Percentiles rank a stretch among this genome's conserved stretches.
Conservation (phyloP, 805 yeast genomes). For the Myxozyma sirexii region DNA sequence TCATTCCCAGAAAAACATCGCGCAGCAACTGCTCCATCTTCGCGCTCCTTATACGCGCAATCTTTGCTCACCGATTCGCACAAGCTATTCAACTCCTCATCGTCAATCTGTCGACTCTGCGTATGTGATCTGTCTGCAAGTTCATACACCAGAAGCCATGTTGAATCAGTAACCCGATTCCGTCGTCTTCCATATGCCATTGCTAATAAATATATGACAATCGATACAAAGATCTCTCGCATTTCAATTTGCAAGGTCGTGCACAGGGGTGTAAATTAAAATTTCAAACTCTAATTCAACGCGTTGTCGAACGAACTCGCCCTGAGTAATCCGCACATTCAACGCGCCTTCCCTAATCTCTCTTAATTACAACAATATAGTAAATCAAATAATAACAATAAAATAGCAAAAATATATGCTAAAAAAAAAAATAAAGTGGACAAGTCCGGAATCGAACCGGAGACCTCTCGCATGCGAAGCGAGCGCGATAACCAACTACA, state of each 20-base stretch:
- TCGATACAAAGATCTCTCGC: neutral
- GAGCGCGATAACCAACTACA: conserved; percentile 38
- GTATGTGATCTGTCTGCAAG: neutral
- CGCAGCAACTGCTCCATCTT: neutral
- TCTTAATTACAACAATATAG: neutral
- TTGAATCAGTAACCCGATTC: neutral
- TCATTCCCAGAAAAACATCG: neutral
- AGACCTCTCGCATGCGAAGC: conserved; percentile 38
- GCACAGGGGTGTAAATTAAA: neutral
- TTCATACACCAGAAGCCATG: neutral
- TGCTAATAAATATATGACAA: neutral
- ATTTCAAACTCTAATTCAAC: conserved; percentile 4
- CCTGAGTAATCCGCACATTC: no score
- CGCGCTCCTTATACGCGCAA: neutral
- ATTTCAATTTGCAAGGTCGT: neutral
- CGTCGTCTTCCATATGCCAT: conserved; percentile 9
- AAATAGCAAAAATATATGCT: neutral
- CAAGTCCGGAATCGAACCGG: conserved; percentile 38
- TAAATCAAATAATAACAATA: neutral
- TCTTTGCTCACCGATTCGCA: neutral
- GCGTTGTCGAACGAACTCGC: neutral
- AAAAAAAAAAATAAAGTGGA: conserved; percentile 25
- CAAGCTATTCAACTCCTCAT: neutral
- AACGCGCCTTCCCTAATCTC: no score
- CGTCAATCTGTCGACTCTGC: neutral